Evolutionary conservation across 1,284 basidiomycete species (phyloP), one percentile per base, ranked within the genome.

Genomic region (Cronartium quercuum): DNA sequence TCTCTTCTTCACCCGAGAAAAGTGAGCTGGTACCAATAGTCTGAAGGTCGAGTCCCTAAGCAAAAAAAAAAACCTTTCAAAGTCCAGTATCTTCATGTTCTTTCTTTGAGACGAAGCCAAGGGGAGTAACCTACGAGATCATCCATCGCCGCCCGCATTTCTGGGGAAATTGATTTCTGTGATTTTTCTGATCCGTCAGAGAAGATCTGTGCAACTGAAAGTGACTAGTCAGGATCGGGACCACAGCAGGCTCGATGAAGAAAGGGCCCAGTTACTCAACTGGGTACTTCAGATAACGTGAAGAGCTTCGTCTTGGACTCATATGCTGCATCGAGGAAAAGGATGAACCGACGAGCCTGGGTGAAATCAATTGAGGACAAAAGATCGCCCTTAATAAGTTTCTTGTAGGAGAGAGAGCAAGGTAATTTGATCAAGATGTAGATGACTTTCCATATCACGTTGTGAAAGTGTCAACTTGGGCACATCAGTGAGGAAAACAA

Each of bases 1-100:
- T 81, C 82, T 97, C 94, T 82, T 96, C 94, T 79, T 96, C 92
- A 3, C 92, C 92, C 0, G 88, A 89, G 81, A 96, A 97, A 82
- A 97, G 90, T 29, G 91, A 90, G 74, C 90, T 90, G 1, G 86
- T 85, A 35, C 92, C 91, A 18, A 94, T 88, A 34, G 87, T 84
- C 34, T 91, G 88, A 15, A 86, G 85, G 2, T 88, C 85, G 1
- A 94, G 83, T n/a, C 91, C 91, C 90, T 93, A 80, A 37, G 63
- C 66, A 51, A 63, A n/a, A 35, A 62, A 67, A 57, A 41, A 68
- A 75, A 44, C 34, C 66, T 21, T 41, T 65, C 5, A 10, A 65
- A 29, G 18, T n/a, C 1, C 3, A 61, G 13, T 15, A 1, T 61
- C 13, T 15, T 61, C 24, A n/a, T 34, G 1, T 15, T 15, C 18